These are phyloP conservation scores for Penicillium atrosanguineum DNA, from an alignment of 495 filamentous ascomycete genomes.

Conservation along the genomic window DNA sequence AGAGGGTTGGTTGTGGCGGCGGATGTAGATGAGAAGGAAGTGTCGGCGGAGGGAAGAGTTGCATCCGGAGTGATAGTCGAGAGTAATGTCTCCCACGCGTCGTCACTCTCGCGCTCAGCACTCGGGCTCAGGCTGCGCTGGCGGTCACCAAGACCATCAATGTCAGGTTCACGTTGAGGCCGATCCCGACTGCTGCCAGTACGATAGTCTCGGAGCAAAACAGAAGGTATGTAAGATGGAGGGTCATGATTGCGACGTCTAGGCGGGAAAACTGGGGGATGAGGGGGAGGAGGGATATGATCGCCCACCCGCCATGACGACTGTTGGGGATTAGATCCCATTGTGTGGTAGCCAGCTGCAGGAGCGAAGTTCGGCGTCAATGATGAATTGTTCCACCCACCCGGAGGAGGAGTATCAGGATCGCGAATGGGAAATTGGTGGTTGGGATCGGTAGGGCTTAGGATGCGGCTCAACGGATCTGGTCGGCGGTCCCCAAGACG, in stretches of 20 bases:
- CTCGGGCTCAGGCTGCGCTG: conserved; percentile 79
- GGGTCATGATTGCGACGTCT: conserved; percentile 19
- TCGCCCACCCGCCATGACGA: conserved; percentile 14
- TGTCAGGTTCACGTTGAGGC: conserved; percentile 19
- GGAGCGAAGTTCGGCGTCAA: conserved; percentile 49
- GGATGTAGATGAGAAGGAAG: conserved; percentile 72
- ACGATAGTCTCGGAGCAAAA: conserved; percentile 20
- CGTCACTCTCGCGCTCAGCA: conserved; percentile 49
- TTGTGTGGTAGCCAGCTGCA: conserved; percentile 35
- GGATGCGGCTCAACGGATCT: conserved; percentile 19
- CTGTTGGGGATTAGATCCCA: conserved; percentile 19
- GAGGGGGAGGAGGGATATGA: conserved; percentile 23
- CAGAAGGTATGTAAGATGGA: background rate
- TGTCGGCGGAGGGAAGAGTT: conserved; percentile 72
- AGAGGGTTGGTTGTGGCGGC: conserved; percentile 40
- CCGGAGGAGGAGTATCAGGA: background rate
- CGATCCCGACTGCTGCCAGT: conserved; percentile 21
- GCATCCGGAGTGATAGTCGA: conserved; percentile 78
- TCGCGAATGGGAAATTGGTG: conserved; percentile 1
- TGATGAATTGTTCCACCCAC: conserved; percentile 9
- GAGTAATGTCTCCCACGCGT: conserved; percentile 75
- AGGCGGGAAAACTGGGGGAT: conserved; percentile 10
- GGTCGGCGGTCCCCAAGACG: conserved; percentile 26
- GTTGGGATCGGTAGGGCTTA: background rate
- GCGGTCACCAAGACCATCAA: conserved; percentile 81